Conservation (phyloP, 2,329 filamentous ascomycete genomes). For the Fusarium ambrosium region DNA sequence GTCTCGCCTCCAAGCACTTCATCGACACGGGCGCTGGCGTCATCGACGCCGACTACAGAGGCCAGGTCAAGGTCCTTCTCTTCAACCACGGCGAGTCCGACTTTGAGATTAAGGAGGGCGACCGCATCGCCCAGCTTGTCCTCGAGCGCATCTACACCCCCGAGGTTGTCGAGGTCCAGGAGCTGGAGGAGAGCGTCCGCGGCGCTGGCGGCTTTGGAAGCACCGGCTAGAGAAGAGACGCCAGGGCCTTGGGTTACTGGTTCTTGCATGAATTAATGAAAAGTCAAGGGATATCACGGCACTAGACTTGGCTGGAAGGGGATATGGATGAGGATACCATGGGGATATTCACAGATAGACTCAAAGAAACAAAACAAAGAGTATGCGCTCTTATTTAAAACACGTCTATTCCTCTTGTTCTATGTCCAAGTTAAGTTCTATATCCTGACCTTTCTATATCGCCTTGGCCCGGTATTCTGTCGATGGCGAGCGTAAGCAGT, state of each 20-base stretch:
- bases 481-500: conserved; percentile 75
- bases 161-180: conserved; percentile 88
- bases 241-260: neutral
- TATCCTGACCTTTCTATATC: conserved; percentile 52
- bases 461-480: conserved; percentile 72
- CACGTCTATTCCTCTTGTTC: conserved; percentile 37
- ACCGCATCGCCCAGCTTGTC: conserved; percentile 93
- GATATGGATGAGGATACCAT: neutral
- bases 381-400: conserved; percentile 14
- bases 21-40: conserved; percentile 97
- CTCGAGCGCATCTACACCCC: conserved; percentile 96
- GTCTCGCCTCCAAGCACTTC: conserved; percentile 91
- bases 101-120: conserved; percentile 85
- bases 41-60: conserved; percentile 97
- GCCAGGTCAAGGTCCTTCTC: conserved; percentile 91
- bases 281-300: conserved; percentile 5
- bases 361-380: conserved; percentile 5
- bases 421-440: neutral
- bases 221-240: conserved; percentile 68
- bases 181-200: conserved; percentile 90
- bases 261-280: conserved; percentile 31
- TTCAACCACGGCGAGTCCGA: conserved; percentile 92
- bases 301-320: conserved; percentile 12
- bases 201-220: conserved; percentile 94
- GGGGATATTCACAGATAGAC: neutral